Base-by-base conservation (phyloP, 2,329 filamentous ascomycete genomes). In the Phialemonium atrogriseum region DNA sequence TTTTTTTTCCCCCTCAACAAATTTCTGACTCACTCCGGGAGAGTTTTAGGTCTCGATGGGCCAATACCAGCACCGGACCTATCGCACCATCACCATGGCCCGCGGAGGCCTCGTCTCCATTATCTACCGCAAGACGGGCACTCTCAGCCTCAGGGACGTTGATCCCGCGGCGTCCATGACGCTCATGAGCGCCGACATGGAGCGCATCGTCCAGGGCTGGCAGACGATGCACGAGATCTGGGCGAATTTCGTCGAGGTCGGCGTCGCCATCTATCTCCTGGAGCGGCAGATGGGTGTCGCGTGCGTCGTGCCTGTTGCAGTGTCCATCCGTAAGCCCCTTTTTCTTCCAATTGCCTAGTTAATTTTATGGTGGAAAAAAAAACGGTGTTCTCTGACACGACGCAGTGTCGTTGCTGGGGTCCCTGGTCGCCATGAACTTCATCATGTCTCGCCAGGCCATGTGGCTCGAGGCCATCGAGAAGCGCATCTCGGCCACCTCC, bases 151-250 rank as follows among this genome's bases (percentile, higher is more conserved):
- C 4, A 50, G 49, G 0, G 43, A 48, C 0, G 46, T 54, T 4
- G 54, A 59, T 20, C 54, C 62, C n/a, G 51, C 56, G 4, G 56
- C 60, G 0, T 54, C 62, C 0, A 39, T 69, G 25, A 67, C 65
- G 0, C 49, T 68, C 4, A 69, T 69, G 64, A 64, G 55, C 34
- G 55, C 60, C 4, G 66, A 70, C 28, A 49, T 68, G 8, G 64
- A 67, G 35, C 52, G 57, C 5, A 56, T 68, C 4, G 43, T 51
- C 2, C 26, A 41, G 0, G 63, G 58, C 1, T 46, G 54, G 4
- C 34, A 42, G 4, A 40, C 34, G 2, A 34, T 63, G 19, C 66
- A 84, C 10, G 77, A 83, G 25, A 65, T 88, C 2, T 82, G 82
- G 50, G 63, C 64, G 24, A 64, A 71, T 30, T 58, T 69, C 1